Percentiles rank a stretch among this genome's conserved stretches.
Evolutionary conservation across 768 basidiomycete genomes (phyloP).

Genomic region (Tulasnella sp.): DNA sequence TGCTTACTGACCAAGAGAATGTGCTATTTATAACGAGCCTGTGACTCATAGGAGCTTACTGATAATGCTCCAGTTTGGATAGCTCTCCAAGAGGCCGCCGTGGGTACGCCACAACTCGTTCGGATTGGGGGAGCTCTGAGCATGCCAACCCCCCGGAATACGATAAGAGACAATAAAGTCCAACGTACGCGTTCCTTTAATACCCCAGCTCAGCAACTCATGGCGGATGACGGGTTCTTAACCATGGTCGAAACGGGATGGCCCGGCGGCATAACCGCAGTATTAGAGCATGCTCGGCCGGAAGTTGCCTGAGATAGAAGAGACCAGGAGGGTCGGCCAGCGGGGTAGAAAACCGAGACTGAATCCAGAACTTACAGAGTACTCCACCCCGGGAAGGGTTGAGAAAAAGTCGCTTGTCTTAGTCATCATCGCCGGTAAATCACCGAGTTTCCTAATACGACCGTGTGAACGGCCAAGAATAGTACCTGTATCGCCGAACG

Average conservation of each 20-base stretch:
- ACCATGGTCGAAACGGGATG: no score
- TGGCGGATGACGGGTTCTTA: background rate
- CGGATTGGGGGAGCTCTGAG: background rate
- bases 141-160: background rate
- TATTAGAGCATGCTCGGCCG: background rate
- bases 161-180: background rate
- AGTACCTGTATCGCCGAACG: background rate
- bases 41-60: background rate
- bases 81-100: background rate
- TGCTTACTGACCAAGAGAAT: background rate
- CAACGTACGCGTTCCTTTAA: background rate
- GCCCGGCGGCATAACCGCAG: background rate
- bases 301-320: background rate
- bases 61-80: background rate
- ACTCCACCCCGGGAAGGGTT: background rate
- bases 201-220: background rate
- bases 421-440: background rate
- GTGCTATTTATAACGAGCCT: background rate
- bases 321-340: background rate
- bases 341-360: no score
- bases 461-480: background rate
- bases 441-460: background rate
- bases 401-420: background rate
- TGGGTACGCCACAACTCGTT: background rate
- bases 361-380: background rate